phyloP scores from a whole-genome alignment of 2,329 filamentous ascomycete species.

The Annulohypoxylon truncatum region DNA sequence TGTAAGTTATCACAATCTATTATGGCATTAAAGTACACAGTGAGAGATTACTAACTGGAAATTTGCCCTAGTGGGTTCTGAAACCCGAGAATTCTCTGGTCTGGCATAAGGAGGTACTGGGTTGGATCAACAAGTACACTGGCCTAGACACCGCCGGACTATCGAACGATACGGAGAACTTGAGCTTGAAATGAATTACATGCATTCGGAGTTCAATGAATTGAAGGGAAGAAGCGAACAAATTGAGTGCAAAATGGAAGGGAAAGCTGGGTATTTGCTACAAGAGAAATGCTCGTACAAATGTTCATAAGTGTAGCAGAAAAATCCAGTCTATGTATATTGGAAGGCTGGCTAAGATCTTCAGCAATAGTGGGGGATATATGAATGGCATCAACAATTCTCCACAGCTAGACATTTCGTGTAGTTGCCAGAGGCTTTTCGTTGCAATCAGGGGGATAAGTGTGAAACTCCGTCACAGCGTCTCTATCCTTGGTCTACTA shows the following conservation, averaged over 20 bases:
- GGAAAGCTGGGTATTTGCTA: not conserved
- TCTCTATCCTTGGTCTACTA: not conserved
- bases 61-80: constrained; percentile 81
- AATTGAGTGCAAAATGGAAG: not conserved
- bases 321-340: not conserved
- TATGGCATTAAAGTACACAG: not conserved
- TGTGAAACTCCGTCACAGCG: not conserved
- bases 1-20: constrained; percentile 47
- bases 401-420: not conserved
- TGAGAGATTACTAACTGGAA: constrained; percentile 65
- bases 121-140: constrained; percentile 77
- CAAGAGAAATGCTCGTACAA: not conserved
- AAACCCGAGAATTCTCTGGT: constrained; percentile 91
- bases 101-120: constrained; percentile 88
- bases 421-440: not conserved
- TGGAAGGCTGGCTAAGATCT: not conserved
- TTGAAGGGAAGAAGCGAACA: too few species aligned
- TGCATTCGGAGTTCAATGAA: not conserved
- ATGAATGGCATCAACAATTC: not conserved
- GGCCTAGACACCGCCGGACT: constrained; percentile 54
- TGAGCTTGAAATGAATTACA: constrained; percentile 34
- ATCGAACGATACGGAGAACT: constrained; percentile 36
- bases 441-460: not conserved
- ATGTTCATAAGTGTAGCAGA: not conserved
- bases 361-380: not conserved